Percentiles rank a stretch among this genome's conserved stretches.
phyloP scores from a whole-genome alignment of 208 protist genomes.

The Acanthamoeba castellanii region DNA sequence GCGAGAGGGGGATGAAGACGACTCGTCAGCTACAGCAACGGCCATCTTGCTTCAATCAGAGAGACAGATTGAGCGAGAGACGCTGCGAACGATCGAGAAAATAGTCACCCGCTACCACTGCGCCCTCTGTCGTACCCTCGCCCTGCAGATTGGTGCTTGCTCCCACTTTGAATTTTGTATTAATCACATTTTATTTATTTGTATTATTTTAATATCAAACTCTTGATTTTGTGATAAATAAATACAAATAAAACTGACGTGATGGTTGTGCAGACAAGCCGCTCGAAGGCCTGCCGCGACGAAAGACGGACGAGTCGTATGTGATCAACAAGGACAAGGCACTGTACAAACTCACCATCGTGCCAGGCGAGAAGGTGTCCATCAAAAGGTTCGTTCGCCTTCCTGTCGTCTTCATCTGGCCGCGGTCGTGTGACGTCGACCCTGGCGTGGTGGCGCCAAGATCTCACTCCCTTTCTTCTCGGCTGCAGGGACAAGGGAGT shows the following conservation, averaged over 20 bases:
- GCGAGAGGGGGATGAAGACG: not conserved
- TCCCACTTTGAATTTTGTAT: not conserved
- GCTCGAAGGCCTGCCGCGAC: not conserved
- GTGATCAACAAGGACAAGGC: not conserved
- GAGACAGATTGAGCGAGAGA: not conserved
- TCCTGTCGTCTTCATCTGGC: not conserved
- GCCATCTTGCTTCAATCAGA: not conserved
- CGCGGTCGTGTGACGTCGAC: not conserved
- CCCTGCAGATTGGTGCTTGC: not conserved
- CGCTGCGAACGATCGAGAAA: not conserved
- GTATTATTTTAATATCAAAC: no score
- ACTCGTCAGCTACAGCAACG: not conserved
- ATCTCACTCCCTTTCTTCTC: not conserved
- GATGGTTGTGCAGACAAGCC: not conserved
- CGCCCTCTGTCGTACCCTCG: not conserved
- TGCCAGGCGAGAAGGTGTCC: constrained; percentile 16
- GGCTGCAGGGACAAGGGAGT: not conserved
- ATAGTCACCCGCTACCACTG: not conserved
- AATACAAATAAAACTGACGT: not conserved
- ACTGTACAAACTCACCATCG: constrained; percentile 39
- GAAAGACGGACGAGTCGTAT: not conserved
- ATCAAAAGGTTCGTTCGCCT: not conserved
- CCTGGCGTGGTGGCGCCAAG: no score
- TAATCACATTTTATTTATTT: not conserved
- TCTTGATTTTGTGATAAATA: no score